phyloP scores from a whole-genome alignment of 345 rosid species.

The Adansonia digitata region DNA sequence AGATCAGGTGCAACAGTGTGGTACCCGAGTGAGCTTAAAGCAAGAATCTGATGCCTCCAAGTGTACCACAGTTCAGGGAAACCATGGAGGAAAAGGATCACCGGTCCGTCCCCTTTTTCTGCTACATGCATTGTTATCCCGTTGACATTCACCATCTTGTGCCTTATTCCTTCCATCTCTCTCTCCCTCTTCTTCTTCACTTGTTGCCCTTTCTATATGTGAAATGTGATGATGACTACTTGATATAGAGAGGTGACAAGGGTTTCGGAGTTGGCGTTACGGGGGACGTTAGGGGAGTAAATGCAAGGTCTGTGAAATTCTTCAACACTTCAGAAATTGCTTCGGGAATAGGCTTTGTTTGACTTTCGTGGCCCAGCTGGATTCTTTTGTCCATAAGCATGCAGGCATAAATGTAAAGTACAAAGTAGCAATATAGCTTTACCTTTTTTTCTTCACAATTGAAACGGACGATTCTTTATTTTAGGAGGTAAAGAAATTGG shows the following conservation, averaged over 20 bases:
- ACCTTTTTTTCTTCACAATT: neutral
- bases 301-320: neutral
- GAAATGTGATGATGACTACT: neutral
- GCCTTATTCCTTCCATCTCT: conserved; percentile 50
- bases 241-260: neutral
- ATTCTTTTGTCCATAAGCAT: neutral
- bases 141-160: conserved; percentile 46
- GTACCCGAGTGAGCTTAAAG: conserved; percentile 52
- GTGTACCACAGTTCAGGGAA: conserved; percentile 87
- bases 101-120: conserved; percentile 56
- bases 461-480: too few species aligned
- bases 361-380: neutral
- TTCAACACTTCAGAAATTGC: neutral
- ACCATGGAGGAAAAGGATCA: conserved; percentile 69
- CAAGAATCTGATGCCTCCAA: conserved; percentile 79
- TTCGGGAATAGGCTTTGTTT: neutral
- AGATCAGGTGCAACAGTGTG: conserved; percentile 76
- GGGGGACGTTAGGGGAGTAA: neutral
- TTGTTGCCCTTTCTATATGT: neutral
- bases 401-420: neutral
- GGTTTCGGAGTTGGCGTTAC: neutral
- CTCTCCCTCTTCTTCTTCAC: neutral
- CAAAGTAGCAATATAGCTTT: neutral
- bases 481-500: too few species aligned
- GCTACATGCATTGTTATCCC: conserved; percentile 78